Conservation (phyloP, 2,329 filamentous ascomycete species). For the Plenodomus tracheiphilus region DNA sequence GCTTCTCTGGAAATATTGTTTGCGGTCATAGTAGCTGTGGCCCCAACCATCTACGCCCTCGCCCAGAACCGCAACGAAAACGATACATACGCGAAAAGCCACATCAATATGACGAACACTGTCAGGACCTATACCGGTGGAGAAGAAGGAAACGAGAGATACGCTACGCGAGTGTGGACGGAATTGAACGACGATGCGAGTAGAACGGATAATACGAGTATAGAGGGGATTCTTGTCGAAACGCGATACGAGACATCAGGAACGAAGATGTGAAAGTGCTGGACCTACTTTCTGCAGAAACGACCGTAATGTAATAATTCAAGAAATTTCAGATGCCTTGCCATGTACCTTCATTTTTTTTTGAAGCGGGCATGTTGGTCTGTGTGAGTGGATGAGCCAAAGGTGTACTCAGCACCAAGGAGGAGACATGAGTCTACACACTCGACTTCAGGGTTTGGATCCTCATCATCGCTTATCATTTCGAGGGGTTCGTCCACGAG, state of each 20-base stretch:
- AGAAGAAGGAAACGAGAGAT: conserved; percentile 1
- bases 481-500: too few relatives aligned
- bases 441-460: too few relatives aligned
- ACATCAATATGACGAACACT: conserved; percentile 7
- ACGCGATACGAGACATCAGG: conserved; percentile 9
- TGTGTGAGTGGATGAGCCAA: too few relatives aligned
- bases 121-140: conserved; percentile 8
- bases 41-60: conserved; percentile 21
- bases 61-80: conserved; percentile 13
- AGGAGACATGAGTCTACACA: too few relatives aligned
- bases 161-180: conserved; percentile 10
- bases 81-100: conserved; percentile 9
- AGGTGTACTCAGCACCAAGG: too few relatives aligned
- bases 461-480: too few relatives aligned
- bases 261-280: background rate
- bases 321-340: background rate
- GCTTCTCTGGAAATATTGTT: conserved; percentile 19
- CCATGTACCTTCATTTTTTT: too few relatives aligned
- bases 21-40: conserved; percentile 18
- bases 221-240: conserved; percentile 9
- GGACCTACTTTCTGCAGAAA: background rate
- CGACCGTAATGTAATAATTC: background rate
- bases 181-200: conserved; percentile 11
- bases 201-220: conserved; percentile 11
- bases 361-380: too few relatives aligned